A percentile compares a stretch with the other conserved stretches of the same genome.
Conservation (phyloP, 2,329 filamentous ascomycete species). For the Fusarium newnesense region DNA sequence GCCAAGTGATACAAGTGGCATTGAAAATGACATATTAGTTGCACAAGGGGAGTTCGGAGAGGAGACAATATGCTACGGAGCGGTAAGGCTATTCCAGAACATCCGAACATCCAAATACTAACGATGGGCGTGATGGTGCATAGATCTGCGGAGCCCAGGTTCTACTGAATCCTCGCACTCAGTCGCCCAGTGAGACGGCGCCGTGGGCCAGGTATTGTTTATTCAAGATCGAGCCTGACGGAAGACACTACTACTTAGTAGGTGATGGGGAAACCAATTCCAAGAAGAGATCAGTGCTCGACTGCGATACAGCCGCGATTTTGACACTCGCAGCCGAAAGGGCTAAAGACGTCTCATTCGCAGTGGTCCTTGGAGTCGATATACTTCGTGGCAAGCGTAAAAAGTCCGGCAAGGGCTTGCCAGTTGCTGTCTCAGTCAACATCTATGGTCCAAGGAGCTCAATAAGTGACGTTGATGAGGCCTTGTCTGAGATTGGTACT, state of each 20-base stretch:
- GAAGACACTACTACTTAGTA: background rate
- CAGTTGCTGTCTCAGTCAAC: background rate
- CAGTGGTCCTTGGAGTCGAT: background rate
- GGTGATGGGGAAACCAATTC: rapidly evolving
- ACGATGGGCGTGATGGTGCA: rapidly evolving
- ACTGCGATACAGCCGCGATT: background rate
- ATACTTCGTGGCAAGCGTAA: rapidly evolving
- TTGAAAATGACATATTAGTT: rapidly evolving
- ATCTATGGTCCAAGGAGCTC: background rate
- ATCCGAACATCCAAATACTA: rapidly evolving
- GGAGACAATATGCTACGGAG: background rate
- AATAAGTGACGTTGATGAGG: rapidly evolving
- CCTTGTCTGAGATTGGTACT: background rate
- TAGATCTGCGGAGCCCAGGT: background rate
- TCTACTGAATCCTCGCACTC: rapidly evolving
- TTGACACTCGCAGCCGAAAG: rapidly evolving
- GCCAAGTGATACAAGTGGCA: rapidly evolving
- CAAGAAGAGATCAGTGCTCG: background rate
- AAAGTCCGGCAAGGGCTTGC: rapidly evolving
- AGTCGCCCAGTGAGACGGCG: rapidly evolving
- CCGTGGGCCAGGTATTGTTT: background rate
- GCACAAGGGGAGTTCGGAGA: rapidly evolving
- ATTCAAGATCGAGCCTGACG: background rate
- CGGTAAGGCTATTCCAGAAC: background rate
- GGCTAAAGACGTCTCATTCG: background rate